Evolutionary conservation across 2,329 filamentous ascomycete genomes (phyloP).

Genomic region (Tolypocladium ovalisporum): DNA sequence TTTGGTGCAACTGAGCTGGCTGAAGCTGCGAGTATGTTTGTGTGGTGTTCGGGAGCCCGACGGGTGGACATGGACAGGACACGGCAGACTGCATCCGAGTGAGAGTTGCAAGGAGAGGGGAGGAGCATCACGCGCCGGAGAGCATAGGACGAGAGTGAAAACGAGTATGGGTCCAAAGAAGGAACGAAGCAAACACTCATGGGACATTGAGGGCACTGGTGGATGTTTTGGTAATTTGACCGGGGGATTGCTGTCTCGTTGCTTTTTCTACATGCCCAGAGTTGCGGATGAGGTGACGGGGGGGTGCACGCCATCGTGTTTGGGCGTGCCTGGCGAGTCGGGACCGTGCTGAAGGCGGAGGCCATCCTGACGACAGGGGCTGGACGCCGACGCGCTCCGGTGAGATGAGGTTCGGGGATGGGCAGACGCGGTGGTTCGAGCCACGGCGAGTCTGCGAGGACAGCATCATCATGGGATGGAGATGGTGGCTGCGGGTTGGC

Average conservation of each 20-base stretch:
- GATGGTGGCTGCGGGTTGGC: slow-evolving; percentile 1
- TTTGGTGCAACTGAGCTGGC: slow-evolving; percentile 5
- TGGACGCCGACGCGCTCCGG: neutral
- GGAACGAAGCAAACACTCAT: neutral
- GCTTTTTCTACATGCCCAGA: slow-evolving; percentile 1
- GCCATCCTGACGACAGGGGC: neutral
- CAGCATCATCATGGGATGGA: neutral
- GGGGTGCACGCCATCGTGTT: neutral
- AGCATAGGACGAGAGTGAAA: neutral
- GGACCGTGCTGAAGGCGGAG: neutral
- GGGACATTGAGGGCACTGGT: neutral
- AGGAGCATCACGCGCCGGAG: neutral
- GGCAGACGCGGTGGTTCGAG: neutral
- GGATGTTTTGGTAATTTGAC: neutral
- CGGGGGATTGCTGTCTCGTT: neutral
- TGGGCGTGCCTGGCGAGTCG: neutral
- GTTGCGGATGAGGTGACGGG: neutral
- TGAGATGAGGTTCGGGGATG: neutral
- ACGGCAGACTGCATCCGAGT: slow-evolving; percentile 4
- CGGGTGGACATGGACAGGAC: neutral
- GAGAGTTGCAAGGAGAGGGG: neutral
- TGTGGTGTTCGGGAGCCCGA: neutral
- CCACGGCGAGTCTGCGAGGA: neutral
- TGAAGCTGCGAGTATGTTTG: slow-evolving; percentile 1
- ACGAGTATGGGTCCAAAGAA: neutral